Evolutionary conservation across 2,329 filamentous ascomycete genomes (phyloP).

Genomic region (Dactylonectria macrodidyma): DNA sequence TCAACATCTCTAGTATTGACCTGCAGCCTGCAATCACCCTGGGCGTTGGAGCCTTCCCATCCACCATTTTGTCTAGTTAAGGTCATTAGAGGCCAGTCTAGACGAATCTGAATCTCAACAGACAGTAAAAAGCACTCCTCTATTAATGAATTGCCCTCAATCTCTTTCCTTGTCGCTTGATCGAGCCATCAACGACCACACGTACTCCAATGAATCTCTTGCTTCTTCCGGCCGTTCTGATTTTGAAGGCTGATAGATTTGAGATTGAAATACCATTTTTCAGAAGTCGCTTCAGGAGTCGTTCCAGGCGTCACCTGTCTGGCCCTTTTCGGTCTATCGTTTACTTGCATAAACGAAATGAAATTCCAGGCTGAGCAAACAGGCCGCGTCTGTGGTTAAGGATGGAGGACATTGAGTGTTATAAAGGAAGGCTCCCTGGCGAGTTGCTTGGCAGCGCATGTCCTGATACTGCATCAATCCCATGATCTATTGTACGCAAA

Average conservation of each 20-base stretch:
- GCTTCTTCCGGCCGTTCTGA: not conserved
- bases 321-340: too few relatives aligned
- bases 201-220: conserved; percentile 3
- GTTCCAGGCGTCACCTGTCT: too few relatives aligned
- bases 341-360: too few relatives aligned
- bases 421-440: too few relatives aligned
- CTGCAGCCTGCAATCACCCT: conserved; percentile 1
- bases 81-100: not conserved
- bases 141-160: not conserved
- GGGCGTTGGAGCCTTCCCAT: not conserved
- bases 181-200: not conserved
- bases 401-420: too few relatives aligned
- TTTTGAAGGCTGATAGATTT: not conserved
- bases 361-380: too few relatives aligned
- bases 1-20: not conserved
- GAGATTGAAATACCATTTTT: not conserved
- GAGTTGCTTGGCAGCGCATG: too few relatives aligned
- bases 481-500: too few relatives aligned
- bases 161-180: conserved; percentile 1
- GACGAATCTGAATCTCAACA: not conserved
- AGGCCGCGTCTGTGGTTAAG: too few relatives aligned
- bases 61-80: not conserved
- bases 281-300: not conserved
- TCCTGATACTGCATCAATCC: too few relatives aligned
- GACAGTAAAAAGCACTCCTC: not conserved